Base-by-base conservation (phyloP, 768 basidiomycete genomes). In the Podaxis sp. region DNA sequence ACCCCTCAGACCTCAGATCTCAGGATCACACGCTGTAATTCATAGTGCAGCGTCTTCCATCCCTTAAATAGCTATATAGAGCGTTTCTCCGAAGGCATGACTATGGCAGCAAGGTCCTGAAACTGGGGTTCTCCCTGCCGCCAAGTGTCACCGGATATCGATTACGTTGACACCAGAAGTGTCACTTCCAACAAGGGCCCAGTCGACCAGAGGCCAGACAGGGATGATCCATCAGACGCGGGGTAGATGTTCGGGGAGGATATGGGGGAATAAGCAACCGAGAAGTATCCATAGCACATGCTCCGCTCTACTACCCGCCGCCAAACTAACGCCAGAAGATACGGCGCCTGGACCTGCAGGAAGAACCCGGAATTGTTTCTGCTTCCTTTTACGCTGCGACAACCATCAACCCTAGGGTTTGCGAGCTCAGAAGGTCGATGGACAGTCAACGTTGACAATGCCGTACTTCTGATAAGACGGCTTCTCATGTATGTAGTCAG, bases 201-300 rank as follows among this genome's bases (percentile, higher is more conserved):
- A 46, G 7, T 46, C 7, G 15, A 46, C 44, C 8, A n/a, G 2
- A 8, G n/a, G 20, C 6, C 44, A 37, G 26, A 24, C 22, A 33
- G 33, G 33, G 33, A 33, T 50, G 17, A 51, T 50, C 33, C 51
- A 41, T 56, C 60, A 44, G 53, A 62, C 41, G 41, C 36, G 41
- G 41, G 53, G 53, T 48, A 48, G 33, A 55, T n/a, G 38, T 52
- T 30, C 26, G 38, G 58, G 52, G 58, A 38, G 37, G 26, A 11
- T 36, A 40, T 40, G 38, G 36, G 22, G 58, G 38, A 15, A 51
- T 40, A 33, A 51, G n/a, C 48, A 22, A 8, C 22, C 33, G n/a
- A 60, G 58, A 40, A 57, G 56, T 33, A 33, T 46, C 20, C 44
- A 38, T 26, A 41, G 12, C 20, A n/a, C 15, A 46, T 15, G 30